Percentiles rank a stretch among this genome's conserved stretches.
Evolutionary conservation across 176 grass and related monocot species (phyloP).

Genomic region (Chrysopogon serrulatus): DNA sequence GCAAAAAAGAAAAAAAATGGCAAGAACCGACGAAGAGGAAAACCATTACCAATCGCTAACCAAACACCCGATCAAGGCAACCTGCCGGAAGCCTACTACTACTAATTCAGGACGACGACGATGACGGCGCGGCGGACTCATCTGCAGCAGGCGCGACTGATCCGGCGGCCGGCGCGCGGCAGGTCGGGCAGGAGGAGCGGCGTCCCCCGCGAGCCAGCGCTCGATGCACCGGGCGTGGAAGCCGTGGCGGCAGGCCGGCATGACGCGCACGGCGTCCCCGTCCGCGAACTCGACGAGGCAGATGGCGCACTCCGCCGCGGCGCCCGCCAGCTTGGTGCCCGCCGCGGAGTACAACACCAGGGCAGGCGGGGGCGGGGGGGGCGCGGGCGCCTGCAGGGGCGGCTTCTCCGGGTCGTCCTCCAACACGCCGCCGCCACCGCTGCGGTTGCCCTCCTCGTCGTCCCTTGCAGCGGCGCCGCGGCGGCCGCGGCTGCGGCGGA

Average conservation of each 20-base stretch:
- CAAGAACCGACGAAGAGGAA: too few relatives aligned
- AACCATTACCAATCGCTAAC: neutral
- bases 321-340: constrained; percentile 39
- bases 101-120: neutral
- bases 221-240: constrained; percentile 59
- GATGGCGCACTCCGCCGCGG: constrained; percentile 49
- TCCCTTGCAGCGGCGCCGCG: neutral
- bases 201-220: constrained; percentile 30
- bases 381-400: neutral
- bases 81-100: too few relatives aligned
- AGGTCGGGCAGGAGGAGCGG: constrained; percentile 36
- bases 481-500: neutral
- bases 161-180: constrained; percentile 25
- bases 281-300: constrained; percentile 62
- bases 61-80: neutral
- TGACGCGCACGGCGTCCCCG: constrained; percentile 49
- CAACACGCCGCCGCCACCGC: neutral
- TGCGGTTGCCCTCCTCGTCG: neutral
- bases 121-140: neutral
- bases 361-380: neutral
- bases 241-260: constrained; percentile 35
- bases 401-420: constrained; percentile 37
- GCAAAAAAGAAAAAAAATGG: too few relatives aligned
- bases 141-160: neutral
- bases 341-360: constrained; percentile 36